A percentile compares a stretch with the other conserved stretches of the same genome.
phyloP scores from a whole-genome alignment of 2,329 filamentous ascomycete genomes.

The Torrubiellomyces zombiae region DNA sequence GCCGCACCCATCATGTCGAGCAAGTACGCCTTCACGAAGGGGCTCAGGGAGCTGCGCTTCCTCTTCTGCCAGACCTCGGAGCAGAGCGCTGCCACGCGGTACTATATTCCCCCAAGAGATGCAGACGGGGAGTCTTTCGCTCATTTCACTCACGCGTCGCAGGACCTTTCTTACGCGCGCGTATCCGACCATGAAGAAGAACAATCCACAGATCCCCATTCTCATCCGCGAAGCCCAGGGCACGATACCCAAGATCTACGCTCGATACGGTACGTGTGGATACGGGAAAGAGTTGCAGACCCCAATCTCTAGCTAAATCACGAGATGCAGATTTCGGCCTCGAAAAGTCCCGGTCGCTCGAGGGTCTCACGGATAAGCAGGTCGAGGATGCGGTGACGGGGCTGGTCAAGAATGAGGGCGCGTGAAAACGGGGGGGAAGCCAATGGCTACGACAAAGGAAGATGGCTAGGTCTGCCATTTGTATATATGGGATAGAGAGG shows the following conservation, averaged over 20 bases:
- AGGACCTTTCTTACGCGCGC: slow-evolving; percentile 81
- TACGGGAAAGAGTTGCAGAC: slow-evolving; percentile 11
- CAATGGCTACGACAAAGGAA: too few relatives aligned
- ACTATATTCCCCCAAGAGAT: too few relatives aligned
- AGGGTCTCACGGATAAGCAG: slow-evolving; percentile 43
- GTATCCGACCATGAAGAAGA: slow-evolving; percentile 98
- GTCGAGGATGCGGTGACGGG: slow-evolving; percentile 41
- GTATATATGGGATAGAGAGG: slow-evolving; percentile 1
- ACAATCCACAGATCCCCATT: slow-evolving; percentile 88
- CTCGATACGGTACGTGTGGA: slow-evolving; percentile 72
- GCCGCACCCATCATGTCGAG: slow-evolving; percentile 67
- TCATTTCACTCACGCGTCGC: too few relatives aligned
- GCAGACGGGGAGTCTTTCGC: too few relatives aligned
- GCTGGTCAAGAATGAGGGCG: slow-evolving; percentile 28
- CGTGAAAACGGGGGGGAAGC: too few relatives aligned
- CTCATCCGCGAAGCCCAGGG: slow-evolving; percentile 83
- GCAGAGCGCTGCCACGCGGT: slow-evolving; percentile 80
- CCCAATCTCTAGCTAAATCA: not conserved
- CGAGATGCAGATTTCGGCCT: slow-evolving; percentile 36
- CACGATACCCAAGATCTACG: slow-evolving; percentile 72
- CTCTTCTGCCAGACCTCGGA: slow-evolving; percentile 91
- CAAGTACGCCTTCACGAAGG: slow-evolving; percentile 82
- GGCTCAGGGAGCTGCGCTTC: slow-evolving; percentile 91
- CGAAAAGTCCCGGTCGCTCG: slow-evolving; percentile 40
- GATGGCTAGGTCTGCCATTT: not conserved